phyloP scores from a whole-genome alignment of 352 stramenopile genomes.

The Pythium apleroticum region DNA sequence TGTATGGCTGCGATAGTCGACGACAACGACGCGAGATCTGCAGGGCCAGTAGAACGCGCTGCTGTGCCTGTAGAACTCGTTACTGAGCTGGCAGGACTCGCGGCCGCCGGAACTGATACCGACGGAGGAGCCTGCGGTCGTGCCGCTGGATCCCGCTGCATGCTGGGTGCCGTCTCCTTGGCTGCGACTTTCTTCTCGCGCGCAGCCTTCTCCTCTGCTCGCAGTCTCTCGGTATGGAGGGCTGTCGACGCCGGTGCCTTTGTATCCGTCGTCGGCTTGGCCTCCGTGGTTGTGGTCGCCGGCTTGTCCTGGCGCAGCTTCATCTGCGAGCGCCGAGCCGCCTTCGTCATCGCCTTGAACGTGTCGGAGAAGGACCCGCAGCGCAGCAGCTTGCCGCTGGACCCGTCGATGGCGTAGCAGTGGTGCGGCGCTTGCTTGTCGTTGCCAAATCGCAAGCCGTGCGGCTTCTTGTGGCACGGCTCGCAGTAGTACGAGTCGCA shows the following conservation, averaged over 20 bases:
- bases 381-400: slow-evolving; percentile 48
- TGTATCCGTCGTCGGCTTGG: neutral
- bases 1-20: neutral
- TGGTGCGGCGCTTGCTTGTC: slow-evolving; percentile 35
- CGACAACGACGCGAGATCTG: neutral
- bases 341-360: slow-evolving; percentile 37
- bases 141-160: neutral
- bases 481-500: slow-evolving; percentile 67
- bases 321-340: neutral
- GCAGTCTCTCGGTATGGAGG: neutral
- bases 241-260: neutral
- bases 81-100: too few relatives aligned
- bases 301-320: slow-evolving; percentile 6
- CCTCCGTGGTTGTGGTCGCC: neutral
- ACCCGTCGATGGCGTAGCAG: slow-evolving; percentile 55
- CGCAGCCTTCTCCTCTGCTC: neutral
- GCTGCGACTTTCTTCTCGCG: slow-evolving; percentile 1
- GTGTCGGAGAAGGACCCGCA: slow-evolving; percentile 44
- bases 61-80: too few relatives aligned
- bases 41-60: neutral
- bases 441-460: slow-evolving; percentile 45
- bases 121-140: neutral
- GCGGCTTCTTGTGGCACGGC: slow-evolving; percentile 49
- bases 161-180: neutral
- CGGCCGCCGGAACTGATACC: too few relatives aligned